Evolutionary conservation across 2,329 filamentous ascomycete genomes (phyloP), one percentile per base, ranked within the genome.

Genomic region (Cercospora janseana): DNA sequence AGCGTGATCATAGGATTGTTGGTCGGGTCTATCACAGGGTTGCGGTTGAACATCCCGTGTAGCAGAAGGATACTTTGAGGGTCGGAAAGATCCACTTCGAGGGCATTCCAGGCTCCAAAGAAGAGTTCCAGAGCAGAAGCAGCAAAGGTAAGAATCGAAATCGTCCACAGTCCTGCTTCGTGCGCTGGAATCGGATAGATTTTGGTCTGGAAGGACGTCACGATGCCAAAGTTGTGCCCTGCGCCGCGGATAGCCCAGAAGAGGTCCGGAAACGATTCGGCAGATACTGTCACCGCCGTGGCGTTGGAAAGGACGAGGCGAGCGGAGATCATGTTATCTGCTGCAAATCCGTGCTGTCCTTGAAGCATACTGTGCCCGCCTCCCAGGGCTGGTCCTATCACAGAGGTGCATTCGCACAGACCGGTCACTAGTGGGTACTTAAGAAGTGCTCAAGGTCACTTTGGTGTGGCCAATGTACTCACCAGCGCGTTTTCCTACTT

Each of bases 201-300:
- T 13, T 13, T 32, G 26, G 28, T 32, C 20, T 31, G 9, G 20
- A 31, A 44, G 21, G 16, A 31, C 8, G 41, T 32, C 49, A 74
- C 70, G 13, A 74, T 65, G 7, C 73, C 74, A 46, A 75, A 75
- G 45, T 71, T 73, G 49, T 72, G 69, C 0, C 73, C 72, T 2
- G 72, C 74, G 15, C 74, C 74, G 2, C 69, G 65, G 13, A 76
- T 48, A 13, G 69, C 74, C 75, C 74, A 78, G 63, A 77, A 78
- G 3, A 78, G 64, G 35, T 78, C 75, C 0, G 62, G 21, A 28
- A 81, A 72, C 56, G 78, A 68, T 0, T 62, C 60, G 9, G 69
- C 63, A 1, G 73, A 77, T 0, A 69, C 67, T 2, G 59, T 66
- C 9, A 70, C 62, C 16, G 72, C 61, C 5, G 58, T 56, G 0